These are phyloP conservation scores for Aquilaria malaccensis DNA, from an alignment of 345 rosid genomes.

Conservation along the genomic window DNA sequence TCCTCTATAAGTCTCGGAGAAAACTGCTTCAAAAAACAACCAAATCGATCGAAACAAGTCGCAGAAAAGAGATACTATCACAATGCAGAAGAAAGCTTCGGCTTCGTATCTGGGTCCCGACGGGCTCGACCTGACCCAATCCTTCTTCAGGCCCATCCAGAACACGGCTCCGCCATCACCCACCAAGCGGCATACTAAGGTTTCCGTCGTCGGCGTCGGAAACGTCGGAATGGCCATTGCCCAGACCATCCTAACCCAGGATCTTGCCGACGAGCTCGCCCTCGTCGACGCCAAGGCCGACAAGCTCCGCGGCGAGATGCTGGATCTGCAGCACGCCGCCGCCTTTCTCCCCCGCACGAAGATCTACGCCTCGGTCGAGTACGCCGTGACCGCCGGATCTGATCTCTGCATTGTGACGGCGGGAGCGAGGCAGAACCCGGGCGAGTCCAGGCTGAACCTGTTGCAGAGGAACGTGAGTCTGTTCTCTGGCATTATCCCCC, in stretches of 20 bases:
- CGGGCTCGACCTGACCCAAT: slow-evolving; percentile 53
- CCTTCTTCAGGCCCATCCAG: slow-evolving; percentile 65
- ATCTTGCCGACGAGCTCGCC: too few species aligned
- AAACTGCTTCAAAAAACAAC: too few species aligned
- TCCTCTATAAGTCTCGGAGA: too few species aligned
- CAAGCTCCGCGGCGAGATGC: slow-evolving; percentile 92
- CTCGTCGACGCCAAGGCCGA: slow-evolving; percentile 41
- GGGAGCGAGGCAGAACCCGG: slow-evolving; percentile 73
- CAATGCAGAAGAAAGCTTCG: slow-evolving; percentile 55
- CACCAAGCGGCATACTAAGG: slow-evolving; percentile 50
- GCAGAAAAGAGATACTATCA: background rate
- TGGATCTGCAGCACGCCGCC: slow-evolving; percentile 97
- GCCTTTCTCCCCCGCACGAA: slow-evolving; percentile 92
- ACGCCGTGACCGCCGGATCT: slow-evolving; percentile 55
- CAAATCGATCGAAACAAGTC: too few species aligned
- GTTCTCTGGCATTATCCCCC: slow-evolving; percentile 64
- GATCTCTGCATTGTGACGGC: slow-evolving; percentile 92
- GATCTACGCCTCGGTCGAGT: slow-evolving; percentile 69
- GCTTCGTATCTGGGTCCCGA: slow-evolving; percentile 53
- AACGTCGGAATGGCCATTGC: slow-evolving; percentile 99
- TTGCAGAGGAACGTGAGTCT: slow-evolving; percentile 76
- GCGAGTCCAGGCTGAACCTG: slow-evolving; percentile 86
- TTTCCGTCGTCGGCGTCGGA: slow-evolving; percentile 82
- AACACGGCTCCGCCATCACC: slow-evolving; percentile 47
- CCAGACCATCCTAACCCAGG: slow-evolving; percentile 64